A percentile compares a stretch with the other conserved stretches of the same genome.
These are phyloP conservation scores for Fragilariopsis cylindrus DNA, from an alignment of 108 stramenopile species.

Conservation along the genomic window DNA sequence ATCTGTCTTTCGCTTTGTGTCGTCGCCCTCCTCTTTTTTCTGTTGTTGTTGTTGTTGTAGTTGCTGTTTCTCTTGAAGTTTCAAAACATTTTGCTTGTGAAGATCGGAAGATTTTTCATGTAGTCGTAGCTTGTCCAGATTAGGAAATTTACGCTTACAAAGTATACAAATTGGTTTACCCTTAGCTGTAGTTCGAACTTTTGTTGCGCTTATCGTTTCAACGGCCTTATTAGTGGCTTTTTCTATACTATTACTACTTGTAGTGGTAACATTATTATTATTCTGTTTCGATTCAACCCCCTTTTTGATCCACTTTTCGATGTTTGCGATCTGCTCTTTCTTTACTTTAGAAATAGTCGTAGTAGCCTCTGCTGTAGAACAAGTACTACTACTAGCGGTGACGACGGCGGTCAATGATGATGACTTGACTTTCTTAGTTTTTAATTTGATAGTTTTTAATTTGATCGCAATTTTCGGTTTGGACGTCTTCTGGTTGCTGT, in stretches of 20 bases:
- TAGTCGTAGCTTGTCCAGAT: slow-evolving; percentile 60
- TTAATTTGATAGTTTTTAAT: slow-evolving; percentile 47
- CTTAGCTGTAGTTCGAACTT: slow-evolving; percentile 44
- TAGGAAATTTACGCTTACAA: slow-evolving; percentile 76
- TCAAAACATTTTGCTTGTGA: slow-evolving; percentile 74
- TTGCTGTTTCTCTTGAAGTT: slow-evolving; percentile 26
- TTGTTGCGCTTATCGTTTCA: background rate
- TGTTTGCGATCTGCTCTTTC: slow-evolving; percentile 63
- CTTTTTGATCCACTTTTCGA: slow-evolving; percentile 76
- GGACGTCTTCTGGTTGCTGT: background rate
- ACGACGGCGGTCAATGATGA: background rate
- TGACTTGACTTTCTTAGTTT: slow-evolving; percentile 35
- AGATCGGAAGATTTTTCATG: slow-evolving; percentile 73
- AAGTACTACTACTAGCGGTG: background rate
- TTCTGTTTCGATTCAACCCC: slow-evolving; percentile 56
- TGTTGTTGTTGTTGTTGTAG: background rate
- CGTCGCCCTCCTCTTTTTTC: background rate
- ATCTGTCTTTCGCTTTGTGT: slow-evolving; percentile 26
- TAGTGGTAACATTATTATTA: background rate
- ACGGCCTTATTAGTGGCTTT: background rate
- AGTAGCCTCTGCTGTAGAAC: background rate
- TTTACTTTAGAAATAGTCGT: slow-evolving; percentile 37
- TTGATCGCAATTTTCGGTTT: slow-evolving; percentile 44
- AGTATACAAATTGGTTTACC: slow-evolving; percentile 79
- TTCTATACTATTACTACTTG: background rate